A percentile compares a stretch with the other conserved stretches of the same genome.
phyloP scores from a whole-genome alignment of 2,329 filamentous ascomycete genomes.

The Xylariaceae sp. region DNA sequence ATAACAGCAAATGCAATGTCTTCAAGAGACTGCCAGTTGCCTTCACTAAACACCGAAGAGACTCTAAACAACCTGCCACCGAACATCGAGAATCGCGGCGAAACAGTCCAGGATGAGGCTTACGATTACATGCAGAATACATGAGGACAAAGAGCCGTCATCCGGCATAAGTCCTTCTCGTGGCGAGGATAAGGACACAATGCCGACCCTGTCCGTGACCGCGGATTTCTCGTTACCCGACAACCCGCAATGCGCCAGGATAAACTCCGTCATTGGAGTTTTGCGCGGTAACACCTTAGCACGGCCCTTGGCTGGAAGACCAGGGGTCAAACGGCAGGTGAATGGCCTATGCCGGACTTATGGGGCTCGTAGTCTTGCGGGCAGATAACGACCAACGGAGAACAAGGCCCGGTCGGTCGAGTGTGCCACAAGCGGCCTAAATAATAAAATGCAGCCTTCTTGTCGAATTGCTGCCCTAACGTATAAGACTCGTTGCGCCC shows the following conservation, averaged over 20 bases:
- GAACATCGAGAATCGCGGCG: conserved; percentile 26
- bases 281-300: not conserved
- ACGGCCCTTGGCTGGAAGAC: not conserved
- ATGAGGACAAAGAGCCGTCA: not conserved
- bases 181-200: not conserved
- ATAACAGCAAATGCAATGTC: conserved; percentile 23
- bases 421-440: not conserved
- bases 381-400: not conserved
- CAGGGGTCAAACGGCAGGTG: not conserved
- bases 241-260: not conserved
- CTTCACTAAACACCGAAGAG: conserved; percentile 23
- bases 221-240: not conserved
- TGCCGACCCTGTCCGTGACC: not conserved
- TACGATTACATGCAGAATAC: not conserved
- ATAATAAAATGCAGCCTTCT: not conserved
- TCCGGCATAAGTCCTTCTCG: not conserved
- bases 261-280: not conserved
- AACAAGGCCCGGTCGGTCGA: not conserved
- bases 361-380: not conserved
- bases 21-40: conserved; percentile 27
- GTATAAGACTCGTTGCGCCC: not conserved
- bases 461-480: not conserved
- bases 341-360: not conserved
- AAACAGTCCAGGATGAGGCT: conserved; percentile 8
- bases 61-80: conserved; percentile 20